These are phyloP conservation scores for Ensete ventricosum DNA, from an alignment of 176 grass and related monocot genomes.

Conservation along the genomic window DNA sequence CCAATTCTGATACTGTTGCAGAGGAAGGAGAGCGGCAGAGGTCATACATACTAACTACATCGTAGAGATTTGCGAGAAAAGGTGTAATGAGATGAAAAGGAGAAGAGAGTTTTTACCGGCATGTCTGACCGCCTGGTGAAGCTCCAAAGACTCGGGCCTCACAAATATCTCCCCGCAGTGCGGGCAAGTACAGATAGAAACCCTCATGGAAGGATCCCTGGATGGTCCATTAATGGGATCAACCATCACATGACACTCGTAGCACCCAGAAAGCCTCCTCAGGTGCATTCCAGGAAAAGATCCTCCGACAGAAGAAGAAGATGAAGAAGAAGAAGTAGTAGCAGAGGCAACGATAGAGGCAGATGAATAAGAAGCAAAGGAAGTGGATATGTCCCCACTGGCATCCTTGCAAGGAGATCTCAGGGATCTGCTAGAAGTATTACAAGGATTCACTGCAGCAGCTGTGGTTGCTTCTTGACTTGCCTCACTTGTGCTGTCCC, in stretches of 20 bases:
- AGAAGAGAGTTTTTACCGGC: conserved; percentile 35
- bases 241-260: conserved; percentile 41
- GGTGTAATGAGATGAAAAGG: neutral
- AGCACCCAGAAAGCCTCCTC: conserved; percentile 68
- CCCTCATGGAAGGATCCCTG: conserved; percentile 28
- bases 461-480: neutral
- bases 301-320: conserved; percentile 35
- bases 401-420: conserved; percentile 19
- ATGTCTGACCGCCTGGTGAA: conserved; percentile 48
- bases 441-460: neutral
- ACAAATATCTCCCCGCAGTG: conserved; percentile 59
- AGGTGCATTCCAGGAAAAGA: conserved; percentile 46
- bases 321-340: neutral
- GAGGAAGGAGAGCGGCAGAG: neutral
- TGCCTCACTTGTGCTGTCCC: conserved; percentile 28
- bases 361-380: conserved; percentile 34
- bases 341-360: conserved; percentile 6
- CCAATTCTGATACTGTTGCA: conserved; percentile 63
- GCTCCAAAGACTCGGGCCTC: conserved; percentile 53
- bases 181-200: conserved; percentile 33
- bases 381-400: conserved; percentile 31
- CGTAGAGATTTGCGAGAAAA: neutral
- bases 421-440: conserved; percentile 26
- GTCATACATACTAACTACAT: neutral
- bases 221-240: conserved; percentile 33